Conservation (phyloP, 1,284 basidiomycete species). For the Meira miltonrushii region DNA sequence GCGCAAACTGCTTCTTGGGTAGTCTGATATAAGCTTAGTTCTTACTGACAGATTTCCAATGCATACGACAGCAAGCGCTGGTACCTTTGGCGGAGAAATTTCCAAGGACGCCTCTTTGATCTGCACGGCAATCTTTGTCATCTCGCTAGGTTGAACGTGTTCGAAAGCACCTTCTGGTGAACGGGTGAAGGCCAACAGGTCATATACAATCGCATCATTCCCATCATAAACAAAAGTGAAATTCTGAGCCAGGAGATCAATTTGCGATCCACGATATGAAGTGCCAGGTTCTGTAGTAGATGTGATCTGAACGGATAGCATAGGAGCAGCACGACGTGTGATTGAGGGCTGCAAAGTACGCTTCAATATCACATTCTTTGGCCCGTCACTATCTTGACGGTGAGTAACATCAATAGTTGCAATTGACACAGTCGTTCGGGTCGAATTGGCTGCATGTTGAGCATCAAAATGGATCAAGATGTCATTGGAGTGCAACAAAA, state of each 20-base stretch:
- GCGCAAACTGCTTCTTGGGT: conserved; percentile 24
- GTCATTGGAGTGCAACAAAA: conserved; percentile 15
- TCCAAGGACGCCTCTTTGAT: conserved; percentile 21
- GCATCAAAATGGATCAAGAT: conserved; percentile 22
- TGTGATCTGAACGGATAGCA: conserved; percentile 66
- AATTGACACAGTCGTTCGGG: conserved; percentile 2
- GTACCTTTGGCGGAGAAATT: conserved; percentile 16
- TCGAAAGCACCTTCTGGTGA: conserved; percentile 90
- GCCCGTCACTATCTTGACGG: too few species aligned
- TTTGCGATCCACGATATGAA: conserved; percentile 67
- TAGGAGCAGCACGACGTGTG: conserved; percentile 23
- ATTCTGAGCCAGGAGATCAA: conserved; percentile 65
- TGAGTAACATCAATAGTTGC: conserved; percentile 1
- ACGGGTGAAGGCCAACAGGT: conserved; percentile 67
- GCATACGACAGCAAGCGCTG: conserved; percentile 21
- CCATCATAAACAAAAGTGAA: conserved; percentile 62
- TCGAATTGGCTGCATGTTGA: conserved; percentile 14
- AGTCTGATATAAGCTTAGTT: conserved; percentile 33
- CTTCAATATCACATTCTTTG: conserved; percentile 9
- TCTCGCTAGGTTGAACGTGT: conserved; percentile 82
- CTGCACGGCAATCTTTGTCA: conserved; percentile 62
- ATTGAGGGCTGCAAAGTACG: conserved; percentile 22
- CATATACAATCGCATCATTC: conserved; percentile 64
- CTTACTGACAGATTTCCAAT: conserved; percentile 30
- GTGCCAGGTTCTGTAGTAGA: conserved; percentile 65